phyloP scores from a whole-genome alignment of 169 alveolate genomes.

The Neospora caninum region DNA sequence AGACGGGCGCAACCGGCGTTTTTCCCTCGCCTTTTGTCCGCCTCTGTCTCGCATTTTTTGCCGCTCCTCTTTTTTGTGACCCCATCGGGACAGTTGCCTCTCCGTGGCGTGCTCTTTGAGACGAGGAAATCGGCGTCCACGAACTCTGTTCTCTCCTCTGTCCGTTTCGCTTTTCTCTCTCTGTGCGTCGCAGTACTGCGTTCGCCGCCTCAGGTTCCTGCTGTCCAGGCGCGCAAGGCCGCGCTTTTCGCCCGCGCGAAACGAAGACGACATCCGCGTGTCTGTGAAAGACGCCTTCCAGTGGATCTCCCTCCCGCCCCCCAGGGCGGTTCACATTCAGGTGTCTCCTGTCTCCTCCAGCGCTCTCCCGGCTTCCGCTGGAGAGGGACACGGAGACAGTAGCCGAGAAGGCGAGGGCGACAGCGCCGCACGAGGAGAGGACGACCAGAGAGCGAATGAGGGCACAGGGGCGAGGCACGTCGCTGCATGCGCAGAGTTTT shows the following conservation, averaged over 20 bases:
- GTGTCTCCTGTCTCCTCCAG: neutral
- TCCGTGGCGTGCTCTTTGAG: neutral
- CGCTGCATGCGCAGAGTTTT: no score
- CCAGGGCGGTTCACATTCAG: neutral
- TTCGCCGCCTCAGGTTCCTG: neutral
- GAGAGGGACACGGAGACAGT: neutral
- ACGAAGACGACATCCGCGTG: slow-evolving; percentile 15
- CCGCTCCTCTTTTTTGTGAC: neutral
- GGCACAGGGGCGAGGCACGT: no score
- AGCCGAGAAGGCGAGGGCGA: neutral
- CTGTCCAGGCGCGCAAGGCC: slow-evolving; percentile 12
- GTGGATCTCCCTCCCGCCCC: slow-evolving; percentile 38
- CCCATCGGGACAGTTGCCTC: no score
- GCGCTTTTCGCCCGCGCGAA: neutral
- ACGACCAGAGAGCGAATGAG: neutral
- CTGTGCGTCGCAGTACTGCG: slow-evolving; percentile 23
- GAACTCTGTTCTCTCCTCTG: neutral
- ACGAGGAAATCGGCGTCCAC: neutral
- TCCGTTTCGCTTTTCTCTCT: neutral
- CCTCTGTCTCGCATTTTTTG: neutral
- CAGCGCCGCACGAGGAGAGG: neutral
- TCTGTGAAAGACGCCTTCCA: neutral
- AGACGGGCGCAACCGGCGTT: neutral
- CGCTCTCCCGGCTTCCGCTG: slow-evolving; percentile 1
- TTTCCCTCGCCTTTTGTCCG: neutral